phyloP scores from a whole-genome alignment of 2,329 filamentous ascomycete species.

The Pseudocercospora fijiensis region DNA sequence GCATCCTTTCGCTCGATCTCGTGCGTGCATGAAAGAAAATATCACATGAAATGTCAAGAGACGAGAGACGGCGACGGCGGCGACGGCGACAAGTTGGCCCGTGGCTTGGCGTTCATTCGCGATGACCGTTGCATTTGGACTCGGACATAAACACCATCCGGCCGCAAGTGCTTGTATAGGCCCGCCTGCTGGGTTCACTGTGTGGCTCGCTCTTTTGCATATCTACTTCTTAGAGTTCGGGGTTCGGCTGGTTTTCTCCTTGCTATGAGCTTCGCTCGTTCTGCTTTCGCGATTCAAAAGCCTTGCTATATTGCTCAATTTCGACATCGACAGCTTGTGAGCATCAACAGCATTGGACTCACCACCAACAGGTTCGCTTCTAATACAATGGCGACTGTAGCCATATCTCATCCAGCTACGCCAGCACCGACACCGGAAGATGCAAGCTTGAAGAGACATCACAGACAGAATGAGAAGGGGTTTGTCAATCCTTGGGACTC shows the following conservation, averaged over 20 bases:
- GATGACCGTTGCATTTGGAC: not conserved
- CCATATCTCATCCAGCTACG: constrained; percentile 42
- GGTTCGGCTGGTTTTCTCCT: not conserved
- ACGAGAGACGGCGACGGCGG: too few species aligned
- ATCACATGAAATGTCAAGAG: too few species aligned
- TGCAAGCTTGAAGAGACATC: constrained; percentile 50
- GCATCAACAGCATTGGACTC: not conserved
- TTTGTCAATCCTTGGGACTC: constrained; percentile 60
- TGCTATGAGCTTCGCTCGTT: constrained; percentile 13
- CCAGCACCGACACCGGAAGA: constrained; percentile 46
- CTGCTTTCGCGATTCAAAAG: constrained; percentile 1
- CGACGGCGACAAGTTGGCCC: not conserved
- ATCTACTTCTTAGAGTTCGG: not conserved
- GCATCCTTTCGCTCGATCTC: too few species aligned
- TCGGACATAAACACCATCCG: not conserved
- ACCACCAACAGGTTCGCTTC: not conserved
- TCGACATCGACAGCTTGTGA: constrained; percentile 4
- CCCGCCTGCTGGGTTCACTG: not conserved
- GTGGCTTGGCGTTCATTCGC: not conserved
- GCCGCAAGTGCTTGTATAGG: not conserved
- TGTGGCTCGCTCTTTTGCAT: not conserved
- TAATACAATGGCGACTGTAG: constrained; percentile 34
- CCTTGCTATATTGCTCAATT: not conserved
- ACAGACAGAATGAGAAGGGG: constrained; percentile 54
- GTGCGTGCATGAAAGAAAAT: too few species aligned